These are phyloP conservation scores for Candida xiaguanensis DNA, from an alignment of 805 yeast genomes.

Conservation along the genomic window DNA sequence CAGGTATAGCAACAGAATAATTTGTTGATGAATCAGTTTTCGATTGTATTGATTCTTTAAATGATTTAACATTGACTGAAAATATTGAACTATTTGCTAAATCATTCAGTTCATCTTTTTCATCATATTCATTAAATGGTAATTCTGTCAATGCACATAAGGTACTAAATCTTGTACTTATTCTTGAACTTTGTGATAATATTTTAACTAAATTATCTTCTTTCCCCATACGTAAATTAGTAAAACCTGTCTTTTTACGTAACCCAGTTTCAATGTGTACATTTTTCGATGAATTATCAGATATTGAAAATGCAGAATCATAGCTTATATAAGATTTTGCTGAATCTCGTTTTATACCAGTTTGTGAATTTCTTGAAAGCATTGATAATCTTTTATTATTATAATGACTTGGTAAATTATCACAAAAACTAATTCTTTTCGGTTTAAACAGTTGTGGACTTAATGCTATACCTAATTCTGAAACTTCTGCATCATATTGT, in stretches of 20 bases:
- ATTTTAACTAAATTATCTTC: conserved; percentile 16
- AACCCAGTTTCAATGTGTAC: conserved; percentile 18
- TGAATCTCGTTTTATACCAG: conserved; percentile 35
- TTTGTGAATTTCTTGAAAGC: conserved; percentile 30
- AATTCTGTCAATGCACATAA: conserved; percentile 38
- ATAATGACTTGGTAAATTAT: conserved; percentile 7
- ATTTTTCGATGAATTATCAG: conserved; percentile 12
- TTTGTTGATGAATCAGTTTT: conserved; percentile 11
- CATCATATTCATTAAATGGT: conserved; percentile 25
- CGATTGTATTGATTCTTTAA: conserved; percentile 8
- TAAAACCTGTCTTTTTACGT: conserved; percentile 49
- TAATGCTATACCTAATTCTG: conserved; percentile 39
- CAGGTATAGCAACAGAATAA: conserved; percentile 53
- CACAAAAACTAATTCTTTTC: conserved; percentile 24
- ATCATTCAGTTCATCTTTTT: conserved; percentile 18
- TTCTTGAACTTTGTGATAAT: conserved; percentile 19
- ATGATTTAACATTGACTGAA: conserved; percentile 22
- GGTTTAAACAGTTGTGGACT: conserved; percentile 33
- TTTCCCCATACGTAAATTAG: conserved; percentile 41
- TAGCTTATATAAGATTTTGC: conserved; percentile 54
- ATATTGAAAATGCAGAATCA: conserved; percentile 50
- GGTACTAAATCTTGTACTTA: conserved; percentile 34
- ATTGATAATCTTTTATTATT: conserved; percentile 6
- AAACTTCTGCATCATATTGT: conserved; percentile 37
- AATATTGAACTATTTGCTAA: conserved; percentile 32